Conservation (phyloP, 2,329 filamentous ascomycete genomes). For the Emmonsiellopsis sp. region DNA sequence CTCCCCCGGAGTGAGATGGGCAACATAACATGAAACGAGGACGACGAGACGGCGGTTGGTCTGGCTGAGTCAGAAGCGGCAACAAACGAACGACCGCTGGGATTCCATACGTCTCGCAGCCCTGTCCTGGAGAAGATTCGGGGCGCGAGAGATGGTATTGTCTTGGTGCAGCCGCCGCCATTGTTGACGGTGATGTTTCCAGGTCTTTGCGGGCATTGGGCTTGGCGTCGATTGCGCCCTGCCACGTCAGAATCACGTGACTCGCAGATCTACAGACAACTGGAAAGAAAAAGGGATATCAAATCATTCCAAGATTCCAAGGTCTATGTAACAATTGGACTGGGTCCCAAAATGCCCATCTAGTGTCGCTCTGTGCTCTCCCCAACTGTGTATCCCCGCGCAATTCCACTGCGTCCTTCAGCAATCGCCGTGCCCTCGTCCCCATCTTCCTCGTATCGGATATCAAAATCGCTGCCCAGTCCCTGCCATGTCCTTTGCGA, state of each 20-base stretch:
- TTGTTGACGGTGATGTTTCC: background rate
- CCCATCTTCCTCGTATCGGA: slow-evolving; percentile 51
- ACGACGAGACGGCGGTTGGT: no score
- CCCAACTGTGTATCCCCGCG: slow-evolving; percentile 76
- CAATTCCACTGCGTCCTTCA: slow-evolving; percentile 78
- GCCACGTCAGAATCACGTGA: slow-evolving; percentile 1
- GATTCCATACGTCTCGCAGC: no score
- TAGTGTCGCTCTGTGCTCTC: slow-evolving; percentile 37
- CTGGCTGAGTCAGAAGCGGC: no score
- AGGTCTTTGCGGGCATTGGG: background rate
- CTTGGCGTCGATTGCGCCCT: background rate
- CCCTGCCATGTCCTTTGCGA: slow-evolving; percentile 85
- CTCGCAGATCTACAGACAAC: background rate
- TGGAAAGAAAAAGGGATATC: background rate
- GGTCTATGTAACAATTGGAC: no score
- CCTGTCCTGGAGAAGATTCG: no score
- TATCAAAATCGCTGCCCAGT: slow-evolving; percentile 73
- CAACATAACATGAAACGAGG: no score
- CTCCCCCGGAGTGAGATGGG: background rate
- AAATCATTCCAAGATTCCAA: background rate
- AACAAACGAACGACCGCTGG: no score
- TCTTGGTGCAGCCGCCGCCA: no score
- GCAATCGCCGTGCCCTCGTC: slow-evolving; percentile 48
- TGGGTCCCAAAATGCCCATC: background rate
- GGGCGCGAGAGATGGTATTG: no score